Evolutionary conservation across 306 rosid genomes (phyloP), one percentile per base, ranked within the genome.

Genomic region (Cucurbita ficifolia): DNA sequence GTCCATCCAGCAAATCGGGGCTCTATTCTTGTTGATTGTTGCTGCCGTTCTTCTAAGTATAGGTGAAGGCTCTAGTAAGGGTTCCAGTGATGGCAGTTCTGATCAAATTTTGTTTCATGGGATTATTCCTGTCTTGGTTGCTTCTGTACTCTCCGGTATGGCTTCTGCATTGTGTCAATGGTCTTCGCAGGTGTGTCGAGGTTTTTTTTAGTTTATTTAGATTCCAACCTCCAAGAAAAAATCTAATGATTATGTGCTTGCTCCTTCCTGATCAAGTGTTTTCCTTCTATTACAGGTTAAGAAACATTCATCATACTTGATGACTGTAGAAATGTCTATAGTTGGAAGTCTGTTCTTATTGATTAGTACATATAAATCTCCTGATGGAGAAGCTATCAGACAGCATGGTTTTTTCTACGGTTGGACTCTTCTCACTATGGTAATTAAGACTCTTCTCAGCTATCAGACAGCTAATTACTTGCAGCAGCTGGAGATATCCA

Each of bases 131-230:
- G 90, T 95, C 78, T 82, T 95, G 82, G 84, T 85, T 79, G 96
- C 96, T 45, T 95, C 99, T 49, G 86, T 95, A 58, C 99, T 94
- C 72, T 94, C 99, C 13, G 99, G 99, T 59, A 80, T 95, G 78
- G 97, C 99, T 76, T 94, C 99, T 76, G 65, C 97, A 57, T 79
- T 94, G 84, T 94, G 99, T 81, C 99, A 94, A 72, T 94, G 99
- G 99, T 97, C 97, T 76, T 94, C 97, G 71, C 99, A 94, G 99
- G 99, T 94, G 75, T 70, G 82, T 57, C 40, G 68, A 67, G 85
- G 42, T 18, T 24, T 81, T 36, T 29, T 40, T 58, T 16, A 22
- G 76, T 76, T 76, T 71, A 45, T 57, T 16, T 73, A 4, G 36
- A 61, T 52, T 8, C 21, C 59, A 35, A 35, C 3, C 62, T 78